Percentiles rank a stretch among this genome's conserved stretches.
These are phyloP conservation scores for Thielaviopsis populi DNA, from an alignment of 2,329 filamentous ascomycete species.

Conservation along the genomic window DNA sequence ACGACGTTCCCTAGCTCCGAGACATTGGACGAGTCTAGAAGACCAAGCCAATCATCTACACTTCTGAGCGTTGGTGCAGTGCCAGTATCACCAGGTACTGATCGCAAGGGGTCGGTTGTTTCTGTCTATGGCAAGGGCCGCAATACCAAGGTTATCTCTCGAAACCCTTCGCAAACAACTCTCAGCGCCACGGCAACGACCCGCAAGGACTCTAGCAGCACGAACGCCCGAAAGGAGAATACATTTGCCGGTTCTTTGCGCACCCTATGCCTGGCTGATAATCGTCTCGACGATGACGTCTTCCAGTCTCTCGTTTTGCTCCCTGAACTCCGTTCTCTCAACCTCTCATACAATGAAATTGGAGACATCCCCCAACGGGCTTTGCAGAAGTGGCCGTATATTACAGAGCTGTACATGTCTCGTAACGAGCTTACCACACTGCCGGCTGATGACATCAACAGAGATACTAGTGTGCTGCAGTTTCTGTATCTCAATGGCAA, in stretches of 20 bases:
- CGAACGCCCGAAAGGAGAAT: constrained; percentile 57
- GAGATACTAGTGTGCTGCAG: constrained; percentile 51
- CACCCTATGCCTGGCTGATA: constrained; percentile 81
- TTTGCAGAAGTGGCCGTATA: constrained; percentile 75
- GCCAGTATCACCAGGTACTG: constrained; percentile 42
- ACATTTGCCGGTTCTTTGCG: constrained; percentile 80
- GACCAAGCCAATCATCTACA: constrained; percentile 72
- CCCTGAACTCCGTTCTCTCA: constrained; percentile 71
- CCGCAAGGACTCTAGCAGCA: constrained; percentile 73
- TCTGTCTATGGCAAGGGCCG: constrained; percentile 69
- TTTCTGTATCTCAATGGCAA: constrained; percentile 93
- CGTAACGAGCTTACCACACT: constrained; percentile 86
- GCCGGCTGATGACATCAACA: constrained; percentile 59
- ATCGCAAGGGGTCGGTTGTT: constrained; percentile 70
- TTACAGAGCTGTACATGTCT: constrained; percentile 85
- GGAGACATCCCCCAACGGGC: constrained; percentile 83
- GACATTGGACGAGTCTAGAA: constrained; percentile 46
- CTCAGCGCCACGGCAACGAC: constrained; percentile 35
- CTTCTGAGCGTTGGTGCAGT: constrained; percentile 63
- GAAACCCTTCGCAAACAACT: constrained; percentile 36
- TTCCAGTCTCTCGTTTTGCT: constrained; percentile 82
- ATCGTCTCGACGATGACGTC: constrained; percentile 83
- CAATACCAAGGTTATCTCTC: constrained; percentile 70
- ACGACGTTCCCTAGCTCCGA: constrained; percentile 59
- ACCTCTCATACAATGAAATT: constrained; percentile 80